Base-by-base conservation (phyloP, 148 eudicot species). In the Cornus kousa region DNA sequence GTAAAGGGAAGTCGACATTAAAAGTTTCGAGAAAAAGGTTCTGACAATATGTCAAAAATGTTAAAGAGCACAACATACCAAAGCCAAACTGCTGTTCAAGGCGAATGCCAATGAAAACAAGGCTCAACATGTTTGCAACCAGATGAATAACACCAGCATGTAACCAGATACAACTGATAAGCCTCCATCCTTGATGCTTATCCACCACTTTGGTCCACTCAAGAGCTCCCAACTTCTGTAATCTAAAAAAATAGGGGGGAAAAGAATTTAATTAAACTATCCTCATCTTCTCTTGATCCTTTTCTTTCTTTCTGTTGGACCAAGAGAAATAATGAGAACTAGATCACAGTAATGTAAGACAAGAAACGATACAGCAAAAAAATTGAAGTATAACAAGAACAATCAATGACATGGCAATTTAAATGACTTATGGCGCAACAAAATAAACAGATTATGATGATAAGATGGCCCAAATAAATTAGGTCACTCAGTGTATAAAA, bases 61-160 rank as follows among this genome's bases (percentile, higher is more conserved):
- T 50, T 31, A n/a, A 24, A 73, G 33, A 48, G 2, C 19, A 32
- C 59, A 10, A 37, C 77, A 68, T 90, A 92, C 96, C 80, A 77
- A 88, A 90, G 50, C 97, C 97, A 74, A 87, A 90, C 62, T 88
- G 92, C 65, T 88, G 92, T 74, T 92, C 97, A 0, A 92, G 91
- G 78, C 89, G 93, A 74, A 90, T 85, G 60, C 95, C 95, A 19
- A 88, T 71, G 23, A 88, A 68, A 70, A 85, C 72, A 24, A 92
- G 86, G 72, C 89, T 74, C 71, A 88, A 68, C 87, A 90, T 87
- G 83, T 89, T 90, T 3, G 84, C 83, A 73, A 90, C 79, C 68
- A 92, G 85, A 79, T 90, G 93, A 31, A 92, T 82, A 20, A 92
- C 19, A 68, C 97, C 93, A 64, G 87, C 90, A 75, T 92, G 97